Base-by-base conservation (phyloP, 257 asterid species). In the Salvia hispanica region DNA sequence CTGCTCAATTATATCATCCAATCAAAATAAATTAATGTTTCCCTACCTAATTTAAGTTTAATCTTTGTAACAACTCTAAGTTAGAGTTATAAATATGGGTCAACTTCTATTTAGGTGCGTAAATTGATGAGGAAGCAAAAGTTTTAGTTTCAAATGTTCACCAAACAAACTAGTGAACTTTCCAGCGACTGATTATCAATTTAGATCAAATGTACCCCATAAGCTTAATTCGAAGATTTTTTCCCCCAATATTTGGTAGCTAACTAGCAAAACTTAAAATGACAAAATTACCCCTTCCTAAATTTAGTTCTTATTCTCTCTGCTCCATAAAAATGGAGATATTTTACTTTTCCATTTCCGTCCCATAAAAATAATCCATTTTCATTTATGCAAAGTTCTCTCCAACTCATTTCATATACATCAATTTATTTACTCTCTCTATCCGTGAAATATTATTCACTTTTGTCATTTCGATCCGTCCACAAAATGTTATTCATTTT, bases 231-330 rank as follows among this genome's bases (percentile, higher is more conserved):
- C 40, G 40, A 9, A 25, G 60, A 4, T 40, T 37, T n/a, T n/a
- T n/a, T n/a, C 16, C 18, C 34, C 57, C 34, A 51, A 51, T 28
- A 51, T 16, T 51, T 7, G 6, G 12, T 7, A 34, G 52, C 46
- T 2, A 48, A 9, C 8, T 18, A 25, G 31, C 31, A 0, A 0
- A 25, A 25, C 31, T 25, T 25, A 2, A 43, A 68, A 56, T 2
- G 45, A 44, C 66, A 33, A 66, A 66, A 37, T 3, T 18, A 39
- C 62, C 72, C 65, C 64, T 18, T 9, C 65, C 46, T 11, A 10
- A 9, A n/a, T n/a, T n/a, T 21, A 21, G 25, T 21, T 2, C 25
- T 21, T 21, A 21, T 21, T 0, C 25, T 2, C 31, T 25, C 31
- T 1, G 31, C 2, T 25, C 31, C 31, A 25, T 25, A 1, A 25